phyloP scores from a whole-genome alignment of 139 green algal genomes.

The Coelastrella sp. region DNA sequence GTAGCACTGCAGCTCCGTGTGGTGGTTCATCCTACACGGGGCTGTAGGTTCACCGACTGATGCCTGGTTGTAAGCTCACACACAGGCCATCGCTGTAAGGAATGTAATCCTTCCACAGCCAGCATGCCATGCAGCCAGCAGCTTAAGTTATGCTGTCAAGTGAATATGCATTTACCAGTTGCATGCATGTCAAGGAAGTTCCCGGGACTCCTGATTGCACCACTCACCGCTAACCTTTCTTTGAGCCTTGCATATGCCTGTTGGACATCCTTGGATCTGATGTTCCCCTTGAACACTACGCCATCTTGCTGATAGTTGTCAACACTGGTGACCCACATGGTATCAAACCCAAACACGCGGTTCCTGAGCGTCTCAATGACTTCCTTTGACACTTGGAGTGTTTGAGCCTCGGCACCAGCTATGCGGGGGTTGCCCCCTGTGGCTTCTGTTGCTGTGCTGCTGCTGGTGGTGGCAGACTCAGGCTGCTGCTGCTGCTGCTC shows the following conservation, averaged over 20 bases:
- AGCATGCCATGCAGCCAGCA: background rate
- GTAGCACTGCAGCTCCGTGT: no score
- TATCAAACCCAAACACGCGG: slow-evolving; percentile 89
- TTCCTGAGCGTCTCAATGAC: slow-evolving; percentile 79
- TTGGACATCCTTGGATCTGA: slow-evolving; percentile 73
- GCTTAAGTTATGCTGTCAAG: background rate
- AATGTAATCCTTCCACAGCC: no score
- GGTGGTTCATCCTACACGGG: no score
- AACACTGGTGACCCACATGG: slow-evolving; percentile 87
- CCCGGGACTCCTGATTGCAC: no score
- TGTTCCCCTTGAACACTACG: slow-evolving; percentile 91
- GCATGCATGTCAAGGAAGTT: no score
- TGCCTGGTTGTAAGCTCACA: no score
- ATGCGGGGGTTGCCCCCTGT: slow-evolving; percentile 27
- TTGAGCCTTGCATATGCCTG: slow-evolving; percentile 72
- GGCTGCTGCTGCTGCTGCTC: slow-evolving; percentile 11
- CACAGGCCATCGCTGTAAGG: no score
- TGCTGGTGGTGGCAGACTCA: background rate
- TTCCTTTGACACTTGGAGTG: slow-evolving; percentile 57
- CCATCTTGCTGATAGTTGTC: slow-evolving; percentile 66
- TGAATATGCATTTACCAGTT: no score
- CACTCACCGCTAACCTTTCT: slow-evolving; percentile 63
- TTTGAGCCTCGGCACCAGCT: slow-evolving; percentile 15
- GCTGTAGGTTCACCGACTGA: no score
- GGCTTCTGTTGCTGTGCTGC: slow-evolving; percentile 18